phyloP scores from a whole-genome alignment of 306 rosid genomes.

The Malus fusca region DNA sequence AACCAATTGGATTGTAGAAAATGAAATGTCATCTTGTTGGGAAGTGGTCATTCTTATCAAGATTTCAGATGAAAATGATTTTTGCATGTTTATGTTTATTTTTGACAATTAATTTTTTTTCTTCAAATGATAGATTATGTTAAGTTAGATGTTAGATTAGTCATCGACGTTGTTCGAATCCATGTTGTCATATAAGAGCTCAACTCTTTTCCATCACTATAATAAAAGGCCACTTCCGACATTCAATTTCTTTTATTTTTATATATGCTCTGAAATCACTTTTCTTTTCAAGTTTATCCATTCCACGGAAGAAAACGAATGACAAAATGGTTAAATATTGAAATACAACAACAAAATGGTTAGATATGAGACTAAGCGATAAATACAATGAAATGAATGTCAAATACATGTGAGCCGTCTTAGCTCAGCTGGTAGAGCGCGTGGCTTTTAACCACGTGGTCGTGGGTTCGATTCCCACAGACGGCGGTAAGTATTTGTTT shows the following conservation, averaged over 20 bases:
- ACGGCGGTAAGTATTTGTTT: neutral
- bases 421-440: constrained; percentile 8
- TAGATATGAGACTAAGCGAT: no score
- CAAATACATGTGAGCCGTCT: neutral
- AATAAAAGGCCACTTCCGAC: no score
- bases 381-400: rapidly evolving
- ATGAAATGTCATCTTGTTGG: neutral
- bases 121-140: no score
- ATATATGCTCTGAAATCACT: neutral
- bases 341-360: no score
- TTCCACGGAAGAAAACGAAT: neutral
- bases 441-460: constrained; percentile 14
- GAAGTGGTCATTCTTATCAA: neutral
- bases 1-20: neutral
- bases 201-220: rapidly evolving
- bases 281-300: neutral
- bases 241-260: no score
- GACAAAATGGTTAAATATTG: no score
- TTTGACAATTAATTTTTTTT: no score
- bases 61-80: neutral
- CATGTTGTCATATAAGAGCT: no score
- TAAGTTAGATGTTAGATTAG: no score
- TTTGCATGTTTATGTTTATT: no score
- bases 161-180: rapidly evolving
- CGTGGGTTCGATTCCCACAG: constrained; percentile 9